A percentile compares a stretch with the other conserved stretches of the same genome.
These are phyloP conservation scores for Aspergillus ibericus DNA, from an alignment of 2,329 filamentous ascomycete genomes.

Conservation along the genomic window DNA sequence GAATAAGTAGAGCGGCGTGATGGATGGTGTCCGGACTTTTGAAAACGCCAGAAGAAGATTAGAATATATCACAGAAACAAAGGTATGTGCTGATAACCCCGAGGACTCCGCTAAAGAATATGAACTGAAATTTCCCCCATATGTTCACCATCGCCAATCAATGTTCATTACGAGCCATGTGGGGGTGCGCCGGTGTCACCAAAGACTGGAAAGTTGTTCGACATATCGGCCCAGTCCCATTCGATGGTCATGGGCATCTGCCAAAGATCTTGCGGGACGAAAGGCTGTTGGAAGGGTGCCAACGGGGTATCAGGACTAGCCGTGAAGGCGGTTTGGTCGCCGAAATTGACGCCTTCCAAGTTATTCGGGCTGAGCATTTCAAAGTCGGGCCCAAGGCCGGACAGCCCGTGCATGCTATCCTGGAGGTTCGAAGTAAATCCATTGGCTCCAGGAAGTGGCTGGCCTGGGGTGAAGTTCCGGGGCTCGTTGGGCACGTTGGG, in stretches of 20 bases:
- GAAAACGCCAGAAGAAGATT: background rate
- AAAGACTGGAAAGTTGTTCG: conserved; percentile 38
- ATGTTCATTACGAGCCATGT: background rate
- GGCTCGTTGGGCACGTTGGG: conserved; percentile 17
- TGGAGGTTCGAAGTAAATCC: conserved; percentile 26
- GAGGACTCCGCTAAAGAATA: background rate
- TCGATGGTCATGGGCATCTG: conserved; percentile 95
- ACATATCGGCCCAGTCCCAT: conserved; percentile 71
- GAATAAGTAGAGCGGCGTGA: background rate
- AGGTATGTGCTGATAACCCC: background rate
- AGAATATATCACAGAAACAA: background rate
- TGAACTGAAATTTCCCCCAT: background rate
- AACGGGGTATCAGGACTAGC: conserved; percentile 33
- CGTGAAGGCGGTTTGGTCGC: conserved; percentile 32
- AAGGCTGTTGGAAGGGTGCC: conserved; percentile 72
- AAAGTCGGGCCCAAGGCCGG: conserved; percentile 37
- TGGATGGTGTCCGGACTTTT: background rate
- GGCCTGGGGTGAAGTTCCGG: conserved; percentile 26
- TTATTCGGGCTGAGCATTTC: conserved; percentile 40
- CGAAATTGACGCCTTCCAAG: conserved; percentile 34
- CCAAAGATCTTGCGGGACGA: conserved; percentile 91
- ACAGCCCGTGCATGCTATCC: conserved; percentile 28
- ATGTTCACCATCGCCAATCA: background rate
- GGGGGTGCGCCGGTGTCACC: conserved; percentile 18
- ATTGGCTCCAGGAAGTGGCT: conserved; percentile 23